These are phyloP conservation scores for Fusarium albosuccineum DNA, from an alignment of 2,329 filamentous ascomycete species.

Conservation along the genomic window DNA sequence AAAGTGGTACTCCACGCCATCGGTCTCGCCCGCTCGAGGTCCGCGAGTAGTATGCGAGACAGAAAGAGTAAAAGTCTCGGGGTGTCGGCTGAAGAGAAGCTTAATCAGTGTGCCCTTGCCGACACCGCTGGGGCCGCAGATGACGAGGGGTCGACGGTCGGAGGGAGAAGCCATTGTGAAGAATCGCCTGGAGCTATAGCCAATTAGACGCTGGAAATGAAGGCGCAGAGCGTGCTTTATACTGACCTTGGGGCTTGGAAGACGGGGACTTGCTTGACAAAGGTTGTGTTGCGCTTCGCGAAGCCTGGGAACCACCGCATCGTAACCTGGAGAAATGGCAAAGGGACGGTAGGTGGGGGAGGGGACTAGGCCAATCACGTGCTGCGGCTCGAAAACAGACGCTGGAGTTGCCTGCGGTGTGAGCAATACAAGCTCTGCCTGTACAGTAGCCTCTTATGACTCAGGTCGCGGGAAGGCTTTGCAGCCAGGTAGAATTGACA, in stretches of 20 bases:
- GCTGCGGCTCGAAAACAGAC: not conserved
- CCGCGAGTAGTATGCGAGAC: constrained; percentile 83
- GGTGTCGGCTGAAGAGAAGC: constrained; percentile 72
- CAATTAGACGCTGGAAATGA: not conserved
- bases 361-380: constrained; percentile 30
- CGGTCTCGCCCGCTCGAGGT: constrained; percentile 80
- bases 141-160: constrained; percentile 76
- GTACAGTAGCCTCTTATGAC: not conserved
- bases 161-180: constrained; percentile 51
- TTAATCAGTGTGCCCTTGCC: constrained; percentile 86
- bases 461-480: not conserved
- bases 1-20: constrained; percentile 87
- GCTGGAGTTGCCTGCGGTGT: not conserved
- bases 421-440: not conserved
- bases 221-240: fast-evolving
- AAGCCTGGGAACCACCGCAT: constrained; percentile 35
- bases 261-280: constrained; percentile 13
- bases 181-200: constrained; percentile 13
- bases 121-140: constrained; percentile 83
- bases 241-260: constrained; percentile 25
- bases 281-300: constrained; percentile 34
- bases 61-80: constrained; percentile 66
- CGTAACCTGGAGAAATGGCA: constrained; percentile 24
- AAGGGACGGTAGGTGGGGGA: constrained; percentile 1
- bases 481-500: no score